Evolutionary conservation across 352 stramenopile species (phyloP).

Genomic region (Pythium phragmiticola): DNA sequence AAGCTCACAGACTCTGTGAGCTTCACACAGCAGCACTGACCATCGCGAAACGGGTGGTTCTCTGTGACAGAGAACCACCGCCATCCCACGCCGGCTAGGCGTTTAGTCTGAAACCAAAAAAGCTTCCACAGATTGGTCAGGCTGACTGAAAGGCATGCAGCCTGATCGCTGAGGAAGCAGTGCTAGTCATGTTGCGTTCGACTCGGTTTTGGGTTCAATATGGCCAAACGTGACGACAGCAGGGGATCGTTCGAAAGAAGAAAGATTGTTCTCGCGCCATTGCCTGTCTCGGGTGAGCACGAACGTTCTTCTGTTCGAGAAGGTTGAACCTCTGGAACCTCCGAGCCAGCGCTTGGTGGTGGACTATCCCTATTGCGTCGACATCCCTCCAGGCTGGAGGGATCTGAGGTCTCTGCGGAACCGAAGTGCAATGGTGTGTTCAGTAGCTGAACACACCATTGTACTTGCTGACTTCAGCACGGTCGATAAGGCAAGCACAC

Average conservation of each 20-base stretch:
- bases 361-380: background rate
- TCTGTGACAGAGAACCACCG: too few species aligned
- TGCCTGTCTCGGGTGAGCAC: background rate
- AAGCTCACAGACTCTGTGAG: too few species aligned
- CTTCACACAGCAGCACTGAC: background rate
- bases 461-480: too few species aligned
- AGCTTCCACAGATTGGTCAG: background rate
- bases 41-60: background rate
- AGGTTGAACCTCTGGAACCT: background rate
- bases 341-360: background rate
- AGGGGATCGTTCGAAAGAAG: background rate
- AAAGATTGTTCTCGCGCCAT: background rate
- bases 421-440: background rate
- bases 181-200: constrained; percentile 9
- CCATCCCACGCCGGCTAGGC: too few species aligned
- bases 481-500: too few species aligned
- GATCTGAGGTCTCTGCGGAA: background rate
- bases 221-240: background rate
- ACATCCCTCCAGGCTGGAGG: background rate
- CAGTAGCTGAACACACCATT: background rate
- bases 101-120: background rate
- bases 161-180: too few species aligned
- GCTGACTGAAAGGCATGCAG: too few species aligned
- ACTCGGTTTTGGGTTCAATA: background rate
- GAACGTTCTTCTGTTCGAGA: background rate